Evolutionary conservation across 495 filamentous ascomycete genomes (phyloP).

Genomic region (Neurospora sublineolata): DNA sequence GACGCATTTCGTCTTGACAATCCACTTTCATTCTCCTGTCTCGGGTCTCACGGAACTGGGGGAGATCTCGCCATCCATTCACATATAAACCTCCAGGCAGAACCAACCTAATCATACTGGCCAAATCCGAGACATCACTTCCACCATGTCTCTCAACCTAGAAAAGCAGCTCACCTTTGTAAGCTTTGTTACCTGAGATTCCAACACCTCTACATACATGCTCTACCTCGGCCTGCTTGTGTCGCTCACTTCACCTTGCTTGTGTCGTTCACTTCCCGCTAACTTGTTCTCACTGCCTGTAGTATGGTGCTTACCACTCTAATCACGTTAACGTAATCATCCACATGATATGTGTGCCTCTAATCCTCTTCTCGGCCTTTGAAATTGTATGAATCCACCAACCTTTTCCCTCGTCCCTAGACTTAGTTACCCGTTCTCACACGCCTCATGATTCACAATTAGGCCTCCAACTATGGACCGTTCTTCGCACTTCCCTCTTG

Average conservation of each 20-base stretch:
- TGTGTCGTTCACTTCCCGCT: background rate
- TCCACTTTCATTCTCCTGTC: background rate
- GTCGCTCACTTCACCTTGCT: background rate
- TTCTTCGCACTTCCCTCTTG: slow-evolving; percentile 59
- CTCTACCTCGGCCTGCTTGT: background rate
- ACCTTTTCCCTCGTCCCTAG: background rate
- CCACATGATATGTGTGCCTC: slow-evolving; percentile 80
- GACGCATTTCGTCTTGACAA: background rate
- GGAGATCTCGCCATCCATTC: background rate
- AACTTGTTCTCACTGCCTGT: slow-evolving; percentile 7
- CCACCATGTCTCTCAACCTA: slow-evolving; percentile 59
- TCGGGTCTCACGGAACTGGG: background rate
- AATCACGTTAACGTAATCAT: slow-evolving; percentile 82
- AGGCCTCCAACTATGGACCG: slow-evolving; percentile 68
- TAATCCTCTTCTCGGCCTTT: slow-evolving; percentile 69
- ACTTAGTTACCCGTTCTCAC: slow-evolving; percentile 1
- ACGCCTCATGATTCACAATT: background rate
- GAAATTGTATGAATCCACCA: slow-evolving; percentile 49
- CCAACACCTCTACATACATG: background rate
- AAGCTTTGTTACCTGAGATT: slow-evolving; percentile 21
- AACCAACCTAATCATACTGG: background rate
- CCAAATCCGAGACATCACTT: background rate
- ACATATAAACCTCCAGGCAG: background rate
- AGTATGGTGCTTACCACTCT: slow-evolving; percentile 96
- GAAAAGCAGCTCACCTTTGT: slow-evolving; percentile 74